Evolutionary conservation across 78 protist genomes (phyloP).

Genomic region (Cavenderia fasciculata): DNA sequence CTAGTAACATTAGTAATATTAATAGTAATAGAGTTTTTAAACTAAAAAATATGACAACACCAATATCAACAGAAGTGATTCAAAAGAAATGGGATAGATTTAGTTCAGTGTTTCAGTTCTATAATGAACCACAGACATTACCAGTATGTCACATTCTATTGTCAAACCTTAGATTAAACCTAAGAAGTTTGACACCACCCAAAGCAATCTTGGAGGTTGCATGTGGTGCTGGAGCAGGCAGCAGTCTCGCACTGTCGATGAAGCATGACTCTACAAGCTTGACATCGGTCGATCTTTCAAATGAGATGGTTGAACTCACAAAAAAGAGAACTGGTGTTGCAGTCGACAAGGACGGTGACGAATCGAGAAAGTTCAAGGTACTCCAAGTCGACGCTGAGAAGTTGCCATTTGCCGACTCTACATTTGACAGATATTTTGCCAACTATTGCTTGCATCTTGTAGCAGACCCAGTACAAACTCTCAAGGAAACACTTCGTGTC

Average conservation of each 20-base stretch:
- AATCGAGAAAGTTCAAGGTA: not conserved
- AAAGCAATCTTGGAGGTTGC: constrained; percentile 42
- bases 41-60: no score
- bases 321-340: not conserved
- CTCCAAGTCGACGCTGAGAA: constrained; percentile 21
- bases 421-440: constrained; percentile 47
- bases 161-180: constrained; percentile 7
- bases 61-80: not conserved
- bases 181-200: not conserved
- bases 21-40: no score
- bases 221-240: constrained; percentile 62
- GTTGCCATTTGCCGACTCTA: constrained; percentile 2
- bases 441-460: constrained; percentile 69
- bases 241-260: not conserved
- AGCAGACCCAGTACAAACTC: constrained; percentile 23
- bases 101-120: not conserved
- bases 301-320: constrained; percentile 26
- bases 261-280: not conserved
- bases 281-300: constrained; percentile 13
- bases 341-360: not conserved
- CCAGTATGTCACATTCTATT: constrained; percentile 11
- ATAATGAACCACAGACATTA: constrained; percentile 18
- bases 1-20: no score
- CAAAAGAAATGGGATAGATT: constrained; percentile 53
- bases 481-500: constrained; percentile 34